Evolutionary conservation across 768 basidiomycete genomes (phyloP), one percentile per base, ranked within the genome.

Genomic region (Leccinum subtestaceum): DNA sequence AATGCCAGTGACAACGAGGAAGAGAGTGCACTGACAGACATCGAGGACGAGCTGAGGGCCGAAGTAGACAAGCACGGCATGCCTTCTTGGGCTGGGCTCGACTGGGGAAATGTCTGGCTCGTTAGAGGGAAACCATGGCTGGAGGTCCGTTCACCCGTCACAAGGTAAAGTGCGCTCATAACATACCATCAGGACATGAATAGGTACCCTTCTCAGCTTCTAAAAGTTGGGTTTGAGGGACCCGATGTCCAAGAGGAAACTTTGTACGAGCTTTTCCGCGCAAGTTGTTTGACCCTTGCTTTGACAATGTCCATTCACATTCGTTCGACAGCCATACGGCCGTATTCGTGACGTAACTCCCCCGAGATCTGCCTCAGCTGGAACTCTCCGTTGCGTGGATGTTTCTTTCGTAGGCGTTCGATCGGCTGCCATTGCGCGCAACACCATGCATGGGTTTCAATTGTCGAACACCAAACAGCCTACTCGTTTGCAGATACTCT

Each of bases 221-320:
- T 98, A 53, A 83, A 84, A 59, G 82, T 96, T n/a, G 75, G 83
- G 6, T 98, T 96, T 64, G 91, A 96, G 32, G 96, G 96, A 0
- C 88, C 93, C 1, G 95, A 97, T 67, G 75, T 95, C 2, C 80
- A 82, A 29, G 92, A 95, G 66, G 91, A 95, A 72, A 70, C 78
- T 1, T 75, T 96, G 0, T 98, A 93, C 68, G 77, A 86, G 27
- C 73, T 93, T 23, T 84, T 94, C 59, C 81, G 94, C 52, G 93
- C 91, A 73, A 63, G 85, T 73, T 15, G 52, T 55, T 46, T 31
- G 21, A 11, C 49, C 36, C n/a, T 38, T 43, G 53, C 50, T 36
- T 48, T 15, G 7, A 55, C 38, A 36, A 34, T 19, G 17, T 2
- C 21, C 12, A 45, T 63, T 54, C 54, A 56, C 34, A 59, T 34